These are phyloP conservation scores for Rhizopus microsporus DNA, from an alignment of 371 early-diverging fungal species.

Conservation along the genomic window DNA sequence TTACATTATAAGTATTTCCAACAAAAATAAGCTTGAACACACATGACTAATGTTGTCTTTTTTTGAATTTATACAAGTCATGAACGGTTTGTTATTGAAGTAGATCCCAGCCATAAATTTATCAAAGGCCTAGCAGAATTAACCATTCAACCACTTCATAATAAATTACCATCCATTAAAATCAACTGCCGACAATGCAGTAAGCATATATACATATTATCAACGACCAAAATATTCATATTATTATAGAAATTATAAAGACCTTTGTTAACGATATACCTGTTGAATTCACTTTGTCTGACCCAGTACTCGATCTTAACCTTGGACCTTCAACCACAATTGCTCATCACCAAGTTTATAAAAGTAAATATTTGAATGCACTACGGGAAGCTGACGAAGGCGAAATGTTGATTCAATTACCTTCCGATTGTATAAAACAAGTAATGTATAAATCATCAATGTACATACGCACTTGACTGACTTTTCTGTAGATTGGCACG, in stretches of 20 bases:
- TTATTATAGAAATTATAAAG: slow-evolving; percentile 53
- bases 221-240: slow-evolving; percentile 3
- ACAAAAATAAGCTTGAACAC: too few relatives aligned
- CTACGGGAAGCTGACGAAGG: slow-evolving; percentile 68
- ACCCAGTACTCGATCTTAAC: slow-evolving; percentile 54
- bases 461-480: slow-evolving; percentile 15
- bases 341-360: slow-evolving; percentile 60
- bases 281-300: slow-evolving; percentile 55
- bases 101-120: slow-evolving; percentile 44
- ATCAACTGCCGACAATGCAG: slow-evolving; percentile 69
- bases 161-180: slow-evolving; percentile 47
- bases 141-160: slow-evolving; percentile 55
- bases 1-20: slow-evolving; percentile 51
- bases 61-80: slow-evolving; percentile 42
- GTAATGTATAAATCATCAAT: slow-evolving; percentile 9
- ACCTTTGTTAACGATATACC: slow-evolving; percentile 57
- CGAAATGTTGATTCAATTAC: slow-evolving; percentile 65
- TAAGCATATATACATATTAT: slow-evolving; percentile 27
- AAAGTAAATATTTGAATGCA: slow-evolving; percentile 59
- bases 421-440: slow-evolving; percentile 48
- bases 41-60: slow-evolving; percentile 1
- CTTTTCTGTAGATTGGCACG: not conserved
- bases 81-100: slow-evolving; percentile 57
- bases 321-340: slow-evolving; percentile 51
- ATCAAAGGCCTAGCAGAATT: slow-evolving; percentile 64